These are phyloP conservation scores for Marasmius sp. DNA, from an alignment of 1,284 basidiomycete genomes.

Conservation along the genomic window DNA sequence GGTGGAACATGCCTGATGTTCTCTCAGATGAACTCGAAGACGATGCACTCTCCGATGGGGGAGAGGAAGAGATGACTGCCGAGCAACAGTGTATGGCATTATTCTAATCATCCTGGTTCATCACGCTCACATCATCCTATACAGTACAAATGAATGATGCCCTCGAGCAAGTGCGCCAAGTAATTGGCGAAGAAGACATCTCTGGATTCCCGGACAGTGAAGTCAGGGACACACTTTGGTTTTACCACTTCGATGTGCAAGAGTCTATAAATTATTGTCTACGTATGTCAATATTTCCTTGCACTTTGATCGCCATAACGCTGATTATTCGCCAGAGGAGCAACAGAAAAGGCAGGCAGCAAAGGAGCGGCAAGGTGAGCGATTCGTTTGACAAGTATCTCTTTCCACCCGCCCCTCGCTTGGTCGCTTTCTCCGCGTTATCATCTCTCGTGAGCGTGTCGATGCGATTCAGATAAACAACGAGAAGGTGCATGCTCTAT, in stretches of 20 bases:
- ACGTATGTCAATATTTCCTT: slow-evolving; percentile 43
- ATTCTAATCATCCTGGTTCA: neutral
- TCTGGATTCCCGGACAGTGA: slow-evolving; percentile 73
- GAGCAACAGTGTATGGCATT: slow-evolving; percentile 60
- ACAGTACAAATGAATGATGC: slow-evolving; percentile 75
- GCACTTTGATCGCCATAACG: neutral
- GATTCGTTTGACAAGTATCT: slow-evolving; percentile 27
- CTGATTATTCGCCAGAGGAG: slow-evolving; percentile 46
- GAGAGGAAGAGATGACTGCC: slow-evolving; percentile 67
- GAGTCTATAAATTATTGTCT: slow-evolving; percentile 74
- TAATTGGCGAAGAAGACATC: slow-evolving; percentile 65
- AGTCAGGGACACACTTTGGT: slow-evolving; percentile 86
- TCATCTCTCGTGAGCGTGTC: slow-evolving; percentile 17
- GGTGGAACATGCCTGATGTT: neutral
- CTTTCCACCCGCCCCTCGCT: slow-evolving; percentile 19
- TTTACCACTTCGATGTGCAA: slow-evolving; percentile 86
- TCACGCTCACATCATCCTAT: neutral
- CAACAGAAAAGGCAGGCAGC: slow-evolving; percentile 54
- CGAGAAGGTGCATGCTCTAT: slow-evolving; percentile 41
- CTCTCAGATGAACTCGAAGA: slow-evolving; percentile 73
- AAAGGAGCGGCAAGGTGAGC: slow-evolving; percentile 83
- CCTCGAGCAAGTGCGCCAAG: slow-evolving; percentile 62
- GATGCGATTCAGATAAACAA: slow-evolving; percentile 18
- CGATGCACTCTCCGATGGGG: slow-evolving; percentile 68
- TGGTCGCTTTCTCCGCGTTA: slow-evolving; percentile 9